Base-by-base conservation (phyloP, 1,284 basidiomycete genomes). In the Ganoderma lingzhi region DNA sequence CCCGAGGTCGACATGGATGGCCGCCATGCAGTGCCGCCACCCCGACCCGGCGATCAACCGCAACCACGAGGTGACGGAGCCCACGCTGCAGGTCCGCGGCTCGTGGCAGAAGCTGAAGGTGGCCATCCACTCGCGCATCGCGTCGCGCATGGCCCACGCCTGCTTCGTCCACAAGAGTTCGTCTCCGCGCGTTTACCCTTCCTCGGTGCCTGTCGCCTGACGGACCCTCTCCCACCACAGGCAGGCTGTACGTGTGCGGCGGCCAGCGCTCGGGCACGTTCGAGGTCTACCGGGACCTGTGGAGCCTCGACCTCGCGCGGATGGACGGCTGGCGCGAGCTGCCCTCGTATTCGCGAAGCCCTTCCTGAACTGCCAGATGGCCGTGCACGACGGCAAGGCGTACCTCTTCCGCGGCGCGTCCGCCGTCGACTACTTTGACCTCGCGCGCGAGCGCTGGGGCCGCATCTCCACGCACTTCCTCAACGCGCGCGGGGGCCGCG, bases 241-340 rank as follows among this genome's bases (percentile, higher is more conserved):
- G 80, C 45, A 74, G 75, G 32, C 68, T 82, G 39, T 83, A 83
- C 68, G 73, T 82, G 23, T 76, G 75, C 35, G 81, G 81, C 10
- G 82, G 82, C 0, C 71, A 78, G 63, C 75, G 76, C 64, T 73
- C 66, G 73, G n/a, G 80, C 73, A 15, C 80, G 72, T 8, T 79
- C 37, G 59, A 70, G 19, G 23, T 74, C 45, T 80, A 78, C 72
- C 72, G 75, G 17, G 81, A 83, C 68, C 67, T 83, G n/a, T 79
- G 76, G 74, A 79, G 69, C 58, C 69, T 83, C 32, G 77, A 82
- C 69, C 77, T 83, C 39, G 60, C 70, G 1, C 76, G 73, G 32
- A 73, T 78, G 14, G 73, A 76, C 63, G 74, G 69, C 10, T 84
- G 81, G 81, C 73, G 76, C n/a, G 59, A 71, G 23, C 78, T 82